A percentile compares a stretch with the other conserved stretches of the same genome.
Conservation (phyloP, 2,329 filamentous ascomycete genomes). For the Xylariales sp. region DNA sequence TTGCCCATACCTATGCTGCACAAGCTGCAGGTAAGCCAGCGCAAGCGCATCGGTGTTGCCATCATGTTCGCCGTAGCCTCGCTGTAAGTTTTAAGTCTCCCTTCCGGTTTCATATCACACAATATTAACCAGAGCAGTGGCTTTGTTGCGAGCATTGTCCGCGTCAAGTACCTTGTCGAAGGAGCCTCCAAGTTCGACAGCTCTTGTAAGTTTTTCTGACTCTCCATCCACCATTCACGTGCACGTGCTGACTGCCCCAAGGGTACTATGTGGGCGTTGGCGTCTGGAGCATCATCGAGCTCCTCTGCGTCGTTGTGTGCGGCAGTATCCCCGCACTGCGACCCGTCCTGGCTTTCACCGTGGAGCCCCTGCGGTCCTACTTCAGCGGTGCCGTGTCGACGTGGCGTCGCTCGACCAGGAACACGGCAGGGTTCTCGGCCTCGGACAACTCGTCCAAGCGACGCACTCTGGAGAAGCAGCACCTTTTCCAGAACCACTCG, state of each 20-base stretch:
- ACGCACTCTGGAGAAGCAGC: no score
- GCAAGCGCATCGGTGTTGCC: neutral
- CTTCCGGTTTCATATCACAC: no score
- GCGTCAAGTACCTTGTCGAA: neutral
- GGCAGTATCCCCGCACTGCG: neutral
- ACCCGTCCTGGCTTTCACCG: no score
- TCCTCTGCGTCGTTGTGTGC: neutral
- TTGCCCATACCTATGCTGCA: neutral
- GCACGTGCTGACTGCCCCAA: no score
- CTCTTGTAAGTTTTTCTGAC: no score
- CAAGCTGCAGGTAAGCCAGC: neutral
- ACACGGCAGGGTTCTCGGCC: no score
- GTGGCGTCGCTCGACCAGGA: no score
- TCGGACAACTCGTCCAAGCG: no score
- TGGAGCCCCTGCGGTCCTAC: no score
- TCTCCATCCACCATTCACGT: neutral
- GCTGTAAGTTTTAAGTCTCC: neutral
- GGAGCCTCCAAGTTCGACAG: no score
- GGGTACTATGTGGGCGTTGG: neutral
- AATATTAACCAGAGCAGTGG: neutral
- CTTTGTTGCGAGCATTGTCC: neutral
- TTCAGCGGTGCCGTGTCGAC: no score
- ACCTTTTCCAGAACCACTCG: no score
- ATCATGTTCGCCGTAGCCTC: neutral
- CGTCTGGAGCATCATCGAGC: neutral